Base-by-base conservation (phyloP, 176 grass and related monocot species). In the Avena atlantica region DNA sequence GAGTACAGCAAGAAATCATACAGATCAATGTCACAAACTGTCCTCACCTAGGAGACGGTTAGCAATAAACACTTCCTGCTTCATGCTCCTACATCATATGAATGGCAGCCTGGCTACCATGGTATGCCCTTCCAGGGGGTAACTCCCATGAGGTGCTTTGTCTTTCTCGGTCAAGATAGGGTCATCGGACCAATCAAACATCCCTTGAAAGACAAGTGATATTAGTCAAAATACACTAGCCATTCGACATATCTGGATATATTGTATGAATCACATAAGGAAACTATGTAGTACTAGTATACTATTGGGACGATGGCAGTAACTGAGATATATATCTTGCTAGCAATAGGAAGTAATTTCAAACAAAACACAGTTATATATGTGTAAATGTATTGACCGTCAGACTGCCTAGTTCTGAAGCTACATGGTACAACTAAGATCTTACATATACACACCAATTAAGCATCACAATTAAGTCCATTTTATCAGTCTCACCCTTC, bases 401-500 rank as follows among this genome's bases (percentile, higher is more conserved):
- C 11, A 11, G 11, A 50, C 12, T 59, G n/a, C 47, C 78, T 47
- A 80, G 13, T 80, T 19, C 58, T 16, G n/a, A 80, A 10, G 78
- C 37, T 64, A 80, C 40, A 63, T 63, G 78, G 58, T 17, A 27
- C n/a, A 77, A 56, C 49, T 27, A 77, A 77, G 14, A 77, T 64
- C n/a, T 49, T 71, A 45, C 19, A 45, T 12, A 40, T 31, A 68
- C 8, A 5, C 7, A 78, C 20, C 16, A 29, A 65, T 29, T 65
- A 65, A 56, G 51, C 40, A 9, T 24, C 4, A 4, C 25, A 9
- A 27, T 27, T 76, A 19, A 1, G 1, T 23, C 14, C 13, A 36
- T 6, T 36, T 68, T 17, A 15, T 68, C 6, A 36, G 65, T 68
- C 65, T 14, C 16, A 19, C 34, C 34, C 63, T 3, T 17, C 3